Percentiles rank a stretch among this genome's conserved stretches.
Evolutionary conservation across 306 rosid species (phyloP).

Genomic region (Gleditsia sinensis): DNA sequence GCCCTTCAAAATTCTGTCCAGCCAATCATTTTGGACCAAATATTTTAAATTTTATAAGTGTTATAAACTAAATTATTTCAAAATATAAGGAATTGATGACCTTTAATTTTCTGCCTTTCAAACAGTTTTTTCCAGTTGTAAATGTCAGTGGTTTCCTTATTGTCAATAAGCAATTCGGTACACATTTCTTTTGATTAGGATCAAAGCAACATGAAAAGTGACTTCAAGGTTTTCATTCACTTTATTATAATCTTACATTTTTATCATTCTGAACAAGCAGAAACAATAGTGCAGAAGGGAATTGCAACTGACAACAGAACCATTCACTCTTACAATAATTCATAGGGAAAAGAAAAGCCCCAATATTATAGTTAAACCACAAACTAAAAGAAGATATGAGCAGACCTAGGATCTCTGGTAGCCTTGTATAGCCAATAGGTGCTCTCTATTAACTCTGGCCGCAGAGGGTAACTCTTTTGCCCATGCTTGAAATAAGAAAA

Average conservation of each 20-base stretch:
- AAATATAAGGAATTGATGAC: background rate
- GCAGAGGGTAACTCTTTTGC: constrained; percentile 89
- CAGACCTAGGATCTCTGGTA: constrained; percentile 92
- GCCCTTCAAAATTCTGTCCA: background rate
- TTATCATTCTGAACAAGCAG: background rate
- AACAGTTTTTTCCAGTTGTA: background rate
- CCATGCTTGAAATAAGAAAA: constrained; percentile 62
- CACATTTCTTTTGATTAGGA: background rate
- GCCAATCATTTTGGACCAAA: background rate
- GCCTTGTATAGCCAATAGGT: constrained; percentile 99
- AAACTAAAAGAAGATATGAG: constrained; percentile 36
- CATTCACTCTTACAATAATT: background rate
- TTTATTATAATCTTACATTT: background rate
- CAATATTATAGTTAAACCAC: constrained; percentile 21
- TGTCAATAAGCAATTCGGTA: background rate
- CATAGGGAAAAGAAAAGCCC: background rate
- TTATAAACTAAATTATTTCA: background rate
- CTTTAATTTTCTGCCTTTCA: background rate
- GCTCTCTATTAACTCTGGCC: constrained; percentile 98
- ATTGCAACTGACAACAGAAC: background rate
- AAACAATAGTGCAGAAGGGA: background rate
- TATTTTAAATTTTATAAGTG: background rate
- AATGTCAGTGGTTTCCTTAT: background rate
- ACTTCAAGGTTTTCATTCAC: background rate
- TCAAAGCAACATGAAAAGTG: background rate